Percentiles rank a stretch among this genome's conserved stretches.
phyloP scores from a whole-genome alignment of 2,329 filamentous ascomycete species.

The Purpureocillium lavendulum region DNA sequence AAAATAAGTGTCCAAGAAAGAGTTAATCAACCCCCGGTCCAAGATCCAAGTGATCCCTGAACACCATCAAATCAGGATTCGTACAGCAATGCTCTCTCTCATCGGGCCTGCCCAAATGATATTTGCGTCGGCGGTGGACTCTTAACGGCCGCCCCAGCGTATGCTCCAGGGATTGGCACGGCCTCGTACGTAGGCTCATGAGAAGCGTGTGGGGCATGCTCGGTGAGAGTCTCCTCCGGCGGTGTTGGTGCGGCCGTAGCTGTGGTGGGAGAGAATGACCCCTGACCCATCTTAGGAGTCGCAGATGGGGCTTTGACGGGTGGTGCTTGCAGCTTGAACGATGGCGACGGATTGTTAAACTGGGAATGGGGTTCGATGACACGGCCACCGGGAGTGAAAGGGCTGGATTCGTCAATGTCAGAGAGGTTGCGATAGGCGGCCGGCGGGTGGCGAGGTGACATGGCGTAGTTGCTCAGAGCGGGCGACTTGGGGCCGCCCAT shows the following conservation, averaged over 20 bases:
- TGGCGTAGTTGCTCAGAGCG: conserved; percentile 35
- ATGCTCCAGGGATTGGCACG: conserved; percentile 84
- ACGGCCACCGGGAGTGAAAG: conserved; percentile 46
- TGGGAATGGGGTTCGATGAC: conserved; percentile 56
- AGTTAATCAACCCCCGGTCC: too few relatives aligned
- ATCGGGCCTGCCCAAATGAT: conserved; percentile 28
- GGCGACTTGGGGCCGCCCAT: conserved; percentile 27
- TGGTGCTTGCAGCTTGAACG: conserved; percentile 84
- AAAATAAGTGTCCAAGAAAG: not conserved
- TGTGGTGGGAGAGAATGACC: conserved; percentile 50
- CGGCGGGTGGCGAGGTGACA: conserved; percentile 55
- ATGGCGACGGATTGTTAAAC: conserved; percentile 43
- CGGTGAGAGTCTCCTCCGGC: conserved; percentile 11
- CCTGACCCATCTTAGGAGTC: conserved; percentile 60
- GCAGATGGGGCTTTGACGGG: conserved; percentile 70
- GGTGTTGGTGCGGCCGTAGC: conserved; percentile 3
- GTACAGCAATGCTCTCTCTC: conserved; percentile 4
- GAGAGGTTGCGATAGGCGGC: conserved; percentile 43
- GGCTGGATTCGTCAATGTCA: conserved; percentile 33
- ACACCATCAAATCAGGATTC: not conserved
- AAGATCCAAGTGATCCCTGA: not conserved
- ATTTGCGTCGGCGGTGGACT: conserved; percentile 39
- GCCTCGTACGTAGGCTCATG: conserved; percentile 78
- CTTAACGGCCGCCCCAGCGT: conserved; percentile 49
- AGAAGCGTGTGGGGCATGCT: conserved; percentile 60